Conservation (phyloP, 257 asterid species). For the Salvia splendens region DNA sequence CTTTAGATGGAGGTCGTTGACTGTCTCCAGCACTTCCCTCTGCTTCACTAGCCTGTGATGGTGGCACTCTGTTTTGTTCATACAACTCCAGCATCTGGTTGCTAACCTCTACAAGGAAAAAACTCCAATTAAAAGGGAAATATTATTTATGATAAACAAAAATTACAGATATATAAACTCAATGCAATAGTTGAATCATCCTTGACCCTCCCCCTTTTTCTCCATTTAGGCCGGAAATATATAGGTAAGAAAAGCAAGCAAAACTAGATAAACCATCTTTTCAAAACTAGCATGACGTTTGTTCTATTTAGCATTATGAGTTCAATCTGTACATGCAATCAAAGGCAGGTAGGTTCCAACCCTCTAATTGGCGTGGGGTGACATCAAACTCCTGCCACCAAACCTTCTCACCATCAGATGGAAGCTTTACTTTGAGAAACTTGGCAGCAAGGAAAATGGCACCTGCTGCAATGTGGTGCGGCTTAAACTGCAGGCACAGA, state of each 20-base stretch:
- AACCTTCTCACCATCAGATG: constrained; percentile 89
- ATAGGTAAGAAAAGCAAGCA: constrained; percentile 7
- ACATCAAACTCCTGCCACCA: constrained; percentile 99
- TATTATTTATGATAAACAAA: constrained; percentile 17
- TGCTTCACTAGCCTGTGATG: constrained; percentile 70
- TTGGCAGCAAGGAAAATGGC: constrained; percentile 99
- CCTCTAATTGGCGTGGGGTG: constrained; percentile 99
- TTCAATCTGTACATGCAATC: constrained; percentile 34
- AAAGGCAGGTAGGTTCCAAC: constrained; percentile 61
- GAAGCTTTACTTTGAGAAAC: constrained; percentile 98
- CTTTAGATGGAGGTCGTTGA: constrained; percentile 56
- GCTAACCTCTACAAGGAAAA: constrained; percentile 86
- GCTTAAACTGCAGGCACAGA: constrained; percentile 97
- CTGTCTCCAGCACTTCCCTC: constrained; percentile 74
- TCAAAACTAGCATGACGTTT: constrained; percentile 24
- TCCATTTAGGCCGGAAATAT: constrained; percentile 1
- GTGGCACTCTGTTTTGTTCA: constrained; percentile 72
- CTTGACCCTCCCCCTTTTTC: constrained; percentile 34
- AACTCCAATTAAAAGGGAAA: constrained; percentile 16
- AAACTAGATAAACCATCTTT: constrained; percentile 25
- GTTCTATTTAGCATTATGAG: constrained; percentile 29
- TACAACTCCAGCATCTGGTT: constrained; percentile 90
- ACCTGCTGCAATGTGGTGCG: constrained; percentile 99
- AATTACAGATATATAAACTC: constrained; percentile 3
- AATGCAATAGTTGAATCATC: constrained; percentile 21